Conservation (phyloP, 2,329 filamentous ascomycete genomes). For the Phaeophleospora eucalypticola region DNA sequence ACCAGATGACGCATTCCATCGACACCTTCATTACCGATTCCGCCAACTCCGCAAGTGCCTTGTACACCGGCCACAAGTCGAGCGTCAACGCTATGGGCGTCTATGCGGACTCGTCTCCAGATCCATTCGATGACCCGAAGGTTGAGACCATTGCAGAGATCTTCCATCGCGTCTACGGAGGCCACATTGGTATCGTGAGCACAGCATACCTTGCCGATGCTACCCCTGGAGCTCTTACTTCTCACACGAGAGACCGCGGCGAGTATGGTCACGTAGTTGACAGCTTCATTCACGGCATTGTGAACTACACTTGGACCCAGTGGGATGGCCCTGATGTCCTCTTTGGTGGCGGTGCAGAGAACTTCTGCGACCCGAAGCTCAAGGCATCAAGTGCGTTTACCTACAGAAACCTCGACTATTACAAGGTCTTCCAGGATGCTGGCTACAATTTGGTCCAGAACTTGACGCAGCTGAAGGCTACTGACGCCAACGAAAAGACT, state of each 20-base stretch:
- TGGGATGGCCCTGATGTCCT: conserved; percentile 73
- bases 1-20: conserved; percentile 84
- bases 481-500: conserved; percentile 57
- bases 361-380: conserved; percentile 58
- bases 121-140: conserved; percentile 77
- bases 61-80: conserved; percentile 81
- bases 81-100: conserved; percentile 79
- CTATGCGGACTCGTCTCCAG: conserved; percentile 71
- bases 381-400: conserved; percentile 49
- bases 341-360: conserved; percentile 74
- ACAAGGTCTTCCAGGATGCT: conserved; percentile 63
- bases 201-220: conserved; percentile 81
- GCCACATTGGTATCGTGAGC: conserved; percentile 61
- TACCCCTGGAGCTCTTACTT: conserved; percentile 70
- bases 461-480: conserved; percentile 63
- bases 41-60: conserved; percentile 76
- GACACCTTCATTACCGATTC: conserved; percentile 80
- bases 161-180: conserved; percentile 64
- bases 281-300: conserved; percentile 69
- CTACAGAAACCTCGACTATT: conserved; percentile 69
- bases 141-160: conserved; percentile 79
- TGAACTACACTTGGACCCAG: conserved; percentile 77
- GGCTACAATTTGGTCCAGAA: conserved; percentile 70
- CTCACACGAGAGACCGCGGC: conserved; percentile 67
- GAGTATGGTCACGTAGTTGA: conserved; percentile 71